Evolutionary conservation across 1,284 basidiomycete species (phyloP), one percentile per base, ranked within the genome.

Genomic region (Taiwanofungus camphoratus): DNA sequence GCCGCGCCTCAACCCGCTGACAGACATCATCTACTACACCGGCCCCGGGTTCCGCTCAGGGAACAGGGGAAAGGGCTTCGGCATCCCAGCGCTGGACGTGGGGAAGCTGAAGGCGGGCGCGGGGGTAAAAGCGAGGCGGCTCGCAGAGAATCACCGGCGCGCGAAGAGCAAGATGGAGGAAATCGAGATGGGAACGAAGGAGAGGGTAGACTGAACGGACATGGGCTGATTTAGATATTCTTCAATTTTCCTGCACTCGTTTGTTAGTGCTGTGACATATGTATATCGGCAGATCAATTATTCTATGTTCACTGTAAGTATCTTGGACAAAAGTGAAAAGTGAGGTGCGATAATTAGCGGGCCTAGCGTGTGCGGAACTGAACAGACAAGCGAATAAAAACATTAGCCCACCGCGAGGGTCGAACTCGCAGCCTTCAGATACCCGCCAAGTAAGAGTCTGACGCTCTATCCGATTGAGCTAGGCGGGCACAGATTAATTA

Each of bases 331-430:
- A 7, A n/a, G n/a, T 19, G 3, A 13, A 4, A 32, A 16, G 18
- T 3, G 15, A 20, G 32, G 9, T n/a, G 7, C 16, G 32, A 4
- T 32, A 16, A 12, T n/a, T 32, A 16, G 30, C 11, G 30, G 30
- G 18, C 4, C 18, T 5, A 16, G 18, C 30, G 4, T n/a, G n/a
- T n/a, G n/a, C n/a, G n/a, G n/a, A n/a, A n/a, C n/a, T n/a, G n/a
- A n/a, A n/a, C n/a, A n/a, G n/a, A n/a, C n/a, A n/a, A n/a, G n/a
- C n/a, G n/a, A n/a, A n/a, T n/a, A n/a, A n/a, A n/a, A n/a, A n/a
- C n/a, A n/a, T n/a, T 82, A 86, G 83, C 81, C 83, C 83, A 87
- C 82, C 82, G 83, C 81, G 83, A 86, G 84, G 82, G 82, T 87
- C 84, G 83, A 87, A 87, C 83, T 85, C 81, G 81, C 84, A 87